Percentiles rank a stretch among this genome's conserved stretches.
These are phyloP conservation scores for Neurospora intermedia DNA, from an alignment of 495 filamentous ascomycete genomes.

Conservation along the genomic window DNA sequence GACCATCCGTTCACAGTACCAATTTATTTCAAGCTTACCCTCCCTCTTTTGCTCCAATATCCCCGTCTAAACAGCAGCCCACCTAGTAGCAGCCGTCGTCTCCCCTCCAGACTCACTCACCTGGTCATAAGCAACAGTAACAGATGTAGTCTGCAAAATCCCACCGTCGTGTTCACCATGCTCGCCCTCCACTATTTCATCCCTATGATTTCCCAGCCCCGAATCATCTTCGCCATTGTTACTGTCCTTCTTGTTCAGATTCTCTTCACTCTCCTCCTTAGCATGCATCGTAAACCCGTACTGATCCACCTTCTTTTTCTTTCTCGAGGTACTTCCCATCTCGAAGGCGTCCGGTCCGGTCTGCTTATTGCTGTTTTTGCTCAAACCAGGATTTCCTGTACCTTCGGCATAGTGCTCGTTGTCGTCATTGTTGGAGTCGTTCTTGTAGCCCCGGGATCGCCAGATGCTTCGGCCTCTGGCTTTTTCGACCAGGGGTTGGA, in stretches of 20 bases:
- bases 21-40: too few relatives aligned
- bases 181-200: background rate
- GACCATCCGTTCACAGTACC: background rate
- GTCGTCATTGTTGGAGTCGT: background rate
- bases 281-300: background rate
- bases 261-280: background rate
- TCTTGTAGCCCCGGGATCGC: background rate
- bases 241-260: background rate
- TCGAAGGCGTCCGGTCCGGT: background rate
- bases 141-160: background rate
- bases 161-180: background rate
- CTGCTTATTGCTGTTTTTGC: background rate
- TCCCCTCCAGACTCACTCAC: background rate
- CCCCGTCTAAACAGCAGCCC: background rate
- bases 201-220: background rate
- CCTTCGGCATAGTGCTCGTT: background rate
- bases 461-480: background rate
- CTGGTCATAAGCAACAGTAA: background rate
- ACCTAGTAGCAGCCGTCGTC: background rate
- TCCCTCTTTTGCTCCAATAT: too few relatives aligned
- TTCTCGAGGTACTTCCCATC: background rate
- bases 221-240: background rate
- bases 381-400: background rate
- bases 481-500: constrained; percentile 31
- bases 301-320: background rate